A percentile compares a stretch with the other conserved stretches of the same genome.
These are phyloP conservation scores for Boletus rufocinnamomeus DNA, from an alignment of 768 basidiomycete species.

Conservation along the genomic window DNA sequence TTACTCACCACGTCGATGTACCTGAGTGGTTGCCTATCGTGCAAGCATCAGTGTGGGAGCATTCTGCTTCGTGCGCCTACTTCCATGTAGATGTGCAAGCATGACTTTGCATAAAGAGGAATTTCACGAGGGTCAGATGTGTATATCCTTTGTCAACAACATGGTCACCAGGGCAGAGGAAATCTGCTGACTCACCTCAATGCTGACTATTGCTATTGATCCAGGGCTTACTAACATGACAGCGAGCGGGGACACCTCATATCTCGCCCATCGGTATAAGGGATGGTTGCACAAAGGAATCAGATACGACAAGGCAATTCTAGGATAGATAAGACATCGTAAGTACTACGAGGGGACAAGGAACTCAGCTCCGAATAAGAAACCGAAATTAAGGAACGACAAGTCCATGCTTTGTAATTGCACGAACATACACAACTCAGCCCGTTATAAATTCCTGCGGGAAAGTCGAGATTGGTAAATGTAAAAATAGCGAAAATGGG, in stretches of 20 bases:
- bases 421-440: conserved; percentile 13
- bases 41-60: background rate
- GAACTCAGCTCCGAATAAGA: conserved; percentile 7
- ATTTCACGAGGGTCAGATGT: conserved; percentile 1
- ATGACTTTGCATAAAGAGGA: background rate
- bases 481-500: conserved; percentile 14
- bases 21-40: background rate
- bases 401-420: conserved; percentile 15
- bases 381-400: conserved; percentile 17
- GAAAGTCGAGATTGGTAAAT: conserved; percentile 15
- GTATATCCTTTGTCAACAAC: conserved; percentile 2
- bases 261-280: background rate
- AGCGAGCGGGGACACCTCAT: conserved; percentile 9
- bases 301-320: background rate
- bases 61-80: background rate
- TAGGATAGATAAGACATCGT: conserved; percentile 4
- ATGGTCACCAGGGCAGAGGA: background rate
- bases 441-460: conserved; percentile 23
- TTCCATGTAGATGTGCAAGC: background rate
- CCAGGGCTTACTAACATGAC: background rate
- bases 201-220: background rate
- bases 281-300: conserved; percentile 1
- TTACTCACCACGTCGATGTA: background rate
- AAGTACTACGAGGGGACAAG: conserved; percentile 15
- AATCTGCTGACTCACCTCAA: conserved; percentile 18